These are phyloP conservation scores for Alternaria ventricosa DNA, from an alignment of 2,329 filamentous ascomycete genomes.

Conservation along the genomic window DNA sequence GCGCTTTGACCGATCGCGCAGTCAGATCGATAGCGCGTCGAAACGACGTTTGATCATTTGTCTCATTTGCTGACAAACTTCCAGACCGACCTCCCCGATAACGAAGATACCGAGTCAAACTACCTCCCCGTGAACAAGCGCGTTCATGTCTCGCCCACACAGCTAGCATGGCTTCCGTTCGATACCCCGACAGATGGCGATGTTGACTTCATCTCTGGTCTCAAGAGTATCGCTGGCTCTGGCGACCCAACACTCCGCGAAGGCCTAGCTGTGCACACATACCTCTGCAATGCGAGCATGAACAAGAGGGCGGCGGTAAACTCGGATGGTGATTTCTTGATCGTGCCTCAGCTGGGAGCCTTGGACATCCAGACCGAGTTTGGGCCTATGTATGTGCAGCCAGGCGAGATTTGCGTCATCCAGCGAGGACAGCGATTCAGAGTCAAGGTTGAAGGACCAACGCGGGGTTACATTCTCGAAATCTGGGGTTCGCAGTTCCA, in stretches of 20 bases:
- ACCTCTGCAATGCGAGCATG: slow-evolving; percentile 47
- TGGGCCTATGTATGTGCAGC: slow-evolving; percentile 75
- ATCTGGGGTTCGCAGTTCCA: slow-evolving; percentile 50
- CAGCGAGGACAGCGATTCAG: slow-evolving; percentile 77
- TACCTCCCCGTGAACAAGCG: slow-evolving; percentile 46
- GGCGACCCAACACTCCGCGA: slow-evolving; percentile 48
- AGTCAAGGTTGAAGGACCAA: slow-evolving; percentile 68
- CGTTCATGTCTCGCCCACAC: slow-evolving; percentile 47
- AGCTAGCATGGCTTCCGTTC: slow-evolving; percentile 48
- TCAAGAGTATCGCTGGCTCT: slow-evolving; percentile 48
- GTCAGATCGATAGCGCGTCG: not conserved
- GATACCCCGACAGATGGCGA: slow-evolving; percentile 42
- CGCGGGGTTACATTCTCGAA: slow-evolving; percentile 73
- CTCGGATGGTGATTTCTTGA: slow-evolving; percentile 75
- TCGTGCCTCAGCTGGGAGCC: slow-evolving; percentile 76
- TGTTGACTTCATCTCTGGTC: slow-evolving; percentile 42
- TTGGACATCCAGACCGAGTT: slow-evolving; percentile 81
- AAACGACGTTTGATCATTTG: not conserved
- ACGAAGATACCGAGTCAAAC: slow-evolving; percentile 44
- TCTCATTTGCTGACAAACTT: slow-evolving; percentile 31
- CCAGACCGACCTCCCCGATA: slow-evolving; percentile 46
- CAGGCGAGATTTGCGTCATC: slow-evolving; percentile 79
- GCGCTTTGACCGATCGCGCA: not conserved
- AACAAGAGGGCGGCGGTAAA: slow-evolving; percentile 58
- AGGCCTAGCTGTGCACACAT: slow-evolving; percentile 46